phyloP scores from a whole-genome alignment of 2,329 filamentous ascomycete species.

The Truncatella angustata region DNA sequence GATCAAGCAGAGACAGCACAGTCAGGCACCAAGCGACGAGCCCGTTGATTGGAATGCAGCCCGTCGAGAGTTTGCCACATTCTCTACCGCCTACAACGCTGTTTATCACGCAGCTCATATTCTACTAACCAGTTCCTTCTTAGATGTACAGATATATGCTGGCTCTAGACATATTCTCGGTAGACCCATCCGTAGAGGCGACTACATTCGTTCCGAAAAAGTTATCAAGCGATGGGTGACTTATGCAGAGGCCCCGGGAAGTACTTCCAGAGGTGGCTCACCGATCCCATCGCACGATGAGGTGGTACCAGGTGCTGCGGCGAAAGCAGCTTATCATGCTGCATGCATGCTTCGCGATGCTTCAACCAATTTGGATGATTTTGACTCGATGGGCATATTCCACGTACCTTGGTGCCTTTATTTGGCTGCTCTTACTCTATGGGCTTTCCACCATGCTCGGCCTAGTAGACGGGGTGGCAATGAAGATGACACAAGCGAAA shows the following conservation, averaged over 20 bases:
- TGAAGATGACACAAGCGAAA: conserved; percentile 40
- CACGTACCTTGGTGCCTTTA: conserved; percentile 64
- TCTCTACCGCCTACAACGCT: conserved; percentile 48
- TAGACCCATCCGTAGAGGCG: conserved; percentile 46
- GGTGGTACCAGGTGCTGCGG: conserved; percentile 24
- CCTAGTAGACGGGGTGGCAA: conserved; percentile 11
- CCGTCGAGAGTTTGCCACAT: conserved; percentile 40
- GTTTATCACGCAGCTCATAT: conserved; percentile 59
- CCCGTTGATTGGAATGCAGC: conserved; percentile 20
- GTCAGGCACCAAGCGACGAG: conserved; percentile 25
- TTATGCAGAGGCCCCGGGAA: too few relatives aligned
- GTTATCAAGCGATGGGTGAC: conserved; percentile 54
- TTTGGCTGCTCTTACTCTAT: conserved; percentile 55
- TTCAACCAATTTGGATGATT: conserved; percentile 46
- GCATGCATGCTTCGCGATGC: conserved; percentile 50
- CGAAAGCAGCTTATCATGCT: conserved; percentile 51
- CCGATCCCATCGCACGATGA: background rate
- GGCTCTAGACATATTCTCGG: conserved; percentile 59
- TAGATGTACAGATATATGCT: conserved; percentile 62
- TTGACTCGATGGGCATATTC: conserved; percentile 52
- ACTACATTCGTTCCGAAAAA: conserved; percentile 48
- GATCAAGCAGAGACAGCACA: conserved; percentile 7
- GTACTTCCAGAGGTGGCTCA: too few relatives aligned
- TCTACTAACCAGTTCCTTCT: conserved; percentile 54
- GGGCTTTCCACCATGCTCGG: conserved; percentile 52